These are phyloP conservation scores for Citrus reticulata DNA, from an alignment of 345 rosid genomes.

Conservation along the genomic window DNA sequence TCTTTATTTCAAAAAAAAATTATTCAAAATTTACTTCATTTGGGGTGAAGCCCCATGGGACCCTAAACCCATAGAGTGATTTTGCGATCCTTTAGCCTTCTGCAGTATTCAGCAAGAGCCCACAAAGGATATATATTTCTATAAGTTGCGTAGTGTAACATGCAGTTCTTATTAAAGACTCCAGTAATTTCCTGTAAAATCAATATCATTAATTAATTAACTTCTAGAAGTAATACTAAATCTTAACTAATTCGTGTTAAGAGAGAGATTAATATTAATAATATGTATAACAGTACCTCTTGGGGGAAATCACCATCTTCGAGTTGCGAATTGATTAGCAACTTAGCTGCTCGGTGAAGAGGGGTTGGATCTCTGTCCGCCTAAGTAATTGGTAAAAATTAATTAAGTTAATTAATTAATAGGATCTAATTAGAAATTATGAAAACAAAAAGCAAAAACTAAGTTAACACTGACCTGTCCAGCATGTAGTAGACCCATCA, in stretches of 20 bases:
- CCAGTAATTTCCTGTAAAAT: background rate
- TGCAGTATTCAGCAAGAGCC: background rate
- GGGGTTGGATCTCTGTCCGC: constrained; percentile 57
- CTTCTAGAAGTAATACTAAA: too few species aligned
- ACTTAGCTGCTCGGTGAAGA: constrained; percentile 55
- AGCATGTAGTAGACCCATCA: constrained; percentile 37
- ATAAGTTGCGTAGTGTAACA: background rate
- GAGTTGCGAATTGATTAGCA: constrained; percentile 60
- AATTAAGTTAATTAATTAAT: too few species aligned
- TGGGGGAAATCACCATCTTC: constrained; percentile 69
- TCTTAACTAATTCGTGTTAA: too few species aligned
- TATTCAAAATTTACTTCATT: too few species aligned
- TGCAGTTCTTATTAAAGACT: constrained; percentile 2
- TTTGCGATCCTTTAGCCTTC: too few species aligned
- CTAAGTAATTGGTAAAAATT: constrained; percentile 4
- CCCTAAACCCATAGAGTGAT: too few species aligned
- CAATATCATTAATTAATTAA: background rate
- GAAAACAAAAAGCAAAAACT: background rate
- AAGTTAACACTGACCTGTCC: constrained; percentile 33
- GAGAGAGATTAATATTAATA: too few species aligned
- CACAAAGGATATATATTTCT: background rate
- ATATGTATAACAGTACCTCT: constrained; percentile 23
- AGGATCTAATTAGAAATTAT: background rate
- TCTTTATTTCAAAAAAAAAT: fast-evolving
- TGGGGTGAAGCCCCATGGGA: too few species aligned